Percentiles rank a stretch among this genome's conserved stretches.
These are phyloP conservation scores for Jatropha curcas DNA, from an alignment of 345 rosid species.

Conservation along the genomic window DNA sequence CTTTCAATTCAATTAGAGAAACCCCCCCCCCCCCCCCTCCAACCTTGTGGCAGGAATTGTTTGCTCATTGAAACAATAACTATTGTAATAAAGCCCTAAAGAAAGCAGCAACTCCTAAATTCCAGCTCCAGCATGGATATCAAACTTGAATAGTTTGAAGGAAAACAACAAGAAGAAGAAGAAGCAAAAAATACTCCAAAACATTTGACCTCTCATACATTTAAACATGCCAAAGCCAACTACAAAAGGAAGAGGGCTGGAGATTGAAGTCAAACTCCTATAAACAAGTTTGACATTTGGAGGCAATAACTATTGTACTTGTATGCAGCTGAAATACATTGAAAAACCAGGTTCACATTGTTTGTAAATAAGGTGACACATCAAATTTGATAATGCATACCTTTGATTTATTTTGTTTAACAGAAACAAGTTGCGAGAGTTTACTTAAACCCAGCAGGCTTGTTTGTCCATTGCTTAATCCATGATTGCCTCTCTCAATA, in stretches of 20 bases:
- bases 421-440: conserved; percentile 50
- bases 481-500: conserved; percentile 29
- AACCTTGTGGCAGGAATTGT: too few species aligned
- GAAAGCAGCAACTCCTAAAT: neutral
- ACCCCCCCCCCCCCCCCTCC: too few species aligned
- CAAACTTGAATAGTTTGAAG: neutral
- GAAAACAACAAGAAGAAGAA: neutral
- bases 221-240: too few species aligned
- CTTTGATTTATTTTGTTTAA: conserved; percentile 58
- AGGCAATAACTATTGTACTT: neutral
- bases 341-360: neutral
- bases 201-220: neutral
- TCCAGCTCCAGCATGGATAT: neutral
- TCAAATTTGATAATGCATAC: conserved; percentile 31
- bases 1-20: too few species aligned
- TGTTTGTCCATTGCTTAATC: conserved; percentile 27
- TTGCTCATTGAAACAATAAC: too few species aligned
- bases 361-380: neutral
- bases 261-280: too few species aligned
- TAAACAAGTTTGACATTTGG: neutral
- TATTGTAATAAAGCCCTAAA: too few species aligned
- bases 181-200: neutral
- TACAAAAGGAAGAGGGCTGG: too few species aligned
- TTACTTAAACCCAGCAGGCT: conserved; percentile 36
- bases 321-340: neutral